Conservation (phyloP, 2,329 filamentous ascomycete species). For the Exophiala spinifera region DNA sequence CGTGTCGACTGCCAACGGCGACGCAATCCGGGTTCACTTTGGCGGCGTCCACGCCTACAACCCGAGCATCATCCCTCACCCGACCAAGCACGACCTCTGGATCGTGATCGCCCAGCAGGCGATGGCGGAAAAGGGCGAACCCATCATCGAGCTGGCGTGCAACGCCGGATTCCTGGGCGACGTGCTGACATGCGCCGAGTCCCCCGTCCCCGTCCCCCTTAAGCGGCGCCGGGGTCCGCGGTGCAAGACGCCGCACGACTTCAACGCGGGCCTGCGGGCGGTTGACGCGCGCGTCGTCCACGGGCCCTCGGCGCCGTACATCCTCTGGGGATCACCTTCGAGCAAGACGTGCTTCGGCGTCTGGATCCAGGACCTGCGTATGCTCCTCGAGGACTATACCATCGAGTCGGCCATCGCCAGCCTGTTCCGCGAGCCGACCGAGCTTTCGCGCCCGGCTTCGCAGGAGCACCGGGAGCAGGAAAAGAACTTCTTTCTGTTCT, state of each 20-base stretch:
- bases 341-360: slow-evolving; percentile 59
- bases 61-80: slow-evolving; percentile 58
- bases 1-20: slow-evolving; percentile 42
- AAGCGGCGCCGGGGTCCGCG: too few relatives aligned
- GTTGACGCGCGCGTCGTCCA: slow-evolving; percentile 58
- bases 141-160: slow-evolving; percentile 53
- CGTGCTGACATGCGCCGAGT: slow-evolving; percentile 20
- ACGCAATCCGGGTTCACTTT: slow-evolving; percentile 52
- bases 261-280: slow-evolving; percentile 53
- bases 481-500: slow-evolving; percentile 64
- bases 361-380: slow-evolving; percentile 55
- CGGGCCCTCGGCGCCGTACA: slow-evolving; percentile 48
- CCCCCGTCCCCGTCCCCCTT: too few relatives aligned
- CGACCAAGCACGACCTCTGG: slow-evolving; percentile 46
- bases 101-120: slow-evolving; percentile 50
- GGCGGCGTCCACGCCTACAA: slow-evolving; percentile 45
- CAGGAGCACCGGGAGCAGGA: slow-evolving; percentile 48
- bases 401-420: slow-evolving; percentile 4
- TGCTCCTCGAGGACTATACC: slow-evolving; percentile 42
- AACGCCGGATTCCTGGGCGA: slow-evolving; percentile 36
- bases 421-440: slow-evolving; percentile 45
- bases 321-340: slow-evolving; percentile 57
- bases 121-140: too few relatives aligned
- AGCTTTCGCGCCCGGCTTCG: slow-evolving; percentile 54
- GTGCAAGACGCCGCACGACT: slow-evolving; percentile 3